A percentile compares a stretch with the other conserved stretches of the same genome.
These are phyloP conservation scores for Escovopsis sp. DNA, from an alignment of 2,329 filamentous ascomycete genomes.

Conservation along the genomic window DNA sequence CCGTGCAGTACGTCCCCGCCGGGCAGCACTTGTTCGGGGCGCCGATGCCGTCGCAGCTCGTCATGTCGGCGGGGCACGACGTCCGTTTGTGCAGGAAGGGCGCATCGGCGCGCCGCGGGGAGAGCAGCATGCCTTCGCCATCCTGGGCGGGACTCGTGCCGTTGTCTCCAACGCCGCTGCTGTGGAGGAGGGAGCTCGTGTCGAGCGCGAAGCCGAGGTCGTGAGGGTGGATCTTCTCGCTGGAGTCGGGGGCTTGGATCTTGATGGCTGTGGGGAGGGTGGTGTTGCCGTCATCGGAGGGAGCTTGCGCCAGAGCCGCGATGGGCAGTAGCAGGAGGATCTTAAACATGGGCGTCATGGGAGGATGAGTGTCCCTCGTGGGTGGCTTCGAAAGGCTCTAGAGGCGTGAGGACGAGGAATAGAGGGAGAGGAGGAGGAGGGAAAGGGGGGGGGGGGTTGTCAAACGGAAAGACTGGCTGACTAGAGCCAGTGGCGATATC, in stretches of 20 bases:
- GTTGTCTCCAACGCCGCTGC: too few species aligned
- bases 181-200: too few species aligned
- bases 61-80: constrained; percentile 54
- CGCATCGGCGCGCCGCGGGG: constrained; percentile 29
- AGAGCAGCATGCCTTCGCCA: constrained; percentile 16
- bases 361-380: not conserved
- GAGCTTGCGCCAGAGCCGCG: constrained; percentile 22
- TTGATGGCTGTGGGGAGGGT: constrained; percentile 44
- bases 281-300: constrained; percentile 29
- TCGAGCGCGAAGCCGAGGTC: constrained; percentile 39
- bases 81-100: constrained; percentile 39
- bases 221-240: constrained; percentile 58
- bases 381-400: too few species aligned
- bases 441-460: too few species aligned
- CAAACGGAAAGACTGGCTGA: too few species aligned
- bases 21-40: constrained; percentile 60
- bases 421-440: too few species aligned
- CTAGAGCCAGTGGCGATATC: too few species aligned
- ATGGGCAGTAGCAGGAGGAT: too few species aligned
- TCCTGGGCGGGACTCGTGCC: constrained; percentile 18
- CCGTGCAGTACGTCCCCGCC: constrained; percentile 48
- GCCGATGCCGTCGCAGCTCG: constrained; percentile 46
- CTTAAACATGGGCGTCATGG: constrained; percentile 24
- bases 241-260: constrained; percentile 56
- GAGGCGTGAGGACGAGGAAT: too few species aligned